Evolutionary conservation across 1,284 basidiomycete genomes (phyloP), one percentile per base, ranked within the genome.

Genomic region (Leccinum fuscescens): DNA sequence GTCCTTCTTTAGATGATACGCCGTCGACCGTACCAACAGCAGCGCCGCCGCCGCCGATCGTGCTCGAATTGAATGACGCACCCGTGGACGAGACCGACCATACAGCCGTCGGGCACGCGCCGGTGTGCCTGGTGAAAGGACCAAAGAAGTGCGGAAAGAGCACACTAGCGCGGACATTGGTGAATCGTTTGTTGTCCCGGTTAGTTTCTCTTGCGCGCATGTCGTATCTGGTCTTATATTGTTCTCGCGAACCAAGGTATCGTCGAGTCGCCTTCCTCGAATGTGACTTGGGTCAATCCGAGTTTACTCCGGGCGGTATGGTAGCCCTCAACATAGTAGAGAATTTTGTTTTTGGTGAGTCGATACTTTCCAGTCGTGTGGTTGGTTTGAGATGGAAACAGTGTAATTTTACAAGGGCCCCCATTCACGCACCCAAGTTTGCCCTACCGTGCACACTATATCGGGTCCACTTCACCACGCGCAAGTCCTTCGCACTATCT

Each of bases 271-370:
- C 94, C 0, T 97, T 87, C 73, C 82, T 99, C 6, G 96, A 98
- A 71, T 92, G 92, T 60, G 96, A 98, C 76, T 68, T 94, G 3
- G 96, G 96, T 9, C 96, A 99, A 76, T 91, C 93, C 7, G 95
- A 98, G 74, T 97, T 98, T 72, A 91, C 90, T 0, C 89, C 93
- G 2, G 89, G 90, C 0, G 96, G 95, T 0, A 82, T 92, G 73
- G 89, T 98, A 3, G 85, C 93, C 1, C 75, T 99, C 52, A 90
- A 89, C 71, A 65, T 98, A 0, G 67, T 97, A 24, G 83, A 87
- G 15, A 68, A 70, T 3, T 88, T 86, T 11, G 65, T 90, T 0
- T 86, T 96, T 50, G 94, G 93, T 92, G 64, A 50, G 75, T 63
- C 31, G 4, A 33, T 54, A 4, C n/a, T 17, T 46, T 24, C 11